A percentile compares a stretch with the other conserved stretches of the same genome.
phyloP scores from a whole-genome alignment of 2,329 filamentous ascomycete genomes.

The Sporothrix luriei region DNA sequence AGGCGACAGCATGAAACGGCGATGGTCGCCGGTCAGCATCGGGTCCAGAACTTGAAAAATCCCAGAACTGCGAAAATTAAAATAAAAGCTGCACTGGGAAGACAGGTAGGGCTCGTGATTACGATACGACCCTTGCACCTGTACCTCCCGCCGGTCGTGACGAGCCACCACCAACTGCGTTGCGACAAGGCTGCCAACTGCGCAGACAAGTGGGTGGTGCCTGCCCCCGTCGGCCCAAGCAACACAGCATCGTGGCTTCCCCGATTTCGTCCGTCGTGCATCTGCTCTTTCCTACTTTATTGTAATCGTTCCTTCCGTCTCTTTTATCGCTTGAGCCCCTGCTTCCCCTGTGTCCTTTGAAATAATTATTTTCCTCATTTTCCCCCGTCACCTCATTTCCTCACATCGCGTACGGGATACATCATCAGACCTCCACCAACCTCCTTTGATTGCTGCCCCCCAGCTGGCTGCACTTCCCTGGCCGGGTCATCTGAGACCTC shows the following conservation, averaged over 20 bases:
- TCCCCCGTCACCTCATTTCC: too few species aligned
- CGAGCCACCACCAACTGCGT: background rate
- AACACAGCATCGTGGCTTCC: background rate
- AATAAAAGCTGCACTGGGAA: too few species aligned
- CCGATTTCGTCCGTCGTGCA: background rate
- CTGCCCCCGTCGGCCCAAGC: background rate
- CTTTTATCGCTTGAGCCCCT: background rate
- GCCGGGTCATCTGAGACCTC: slow-evolving; percentile 20
- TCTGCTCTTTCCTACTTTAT: background rate
- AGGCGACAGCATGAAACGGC: background rate
- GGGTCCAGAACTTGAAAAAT: background rate
- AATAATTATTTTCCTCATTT: too few species aligned
- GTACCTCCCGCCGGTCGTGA: background rate
- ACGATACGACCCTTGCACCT: too few species aligned
- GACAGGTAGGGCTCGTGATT: too few species aligned
- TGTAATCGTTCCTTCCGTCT: background rate
- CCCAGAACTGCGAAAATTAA: background rate
- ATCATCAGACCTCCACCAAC: slow-evolving; percentile 15
- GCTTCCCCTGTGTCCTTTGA: background rate
- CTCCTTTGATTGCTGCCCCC: background rate
- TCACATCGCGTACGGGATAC: background rate
- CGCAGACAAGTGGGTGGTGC: slow-evolving; percentile 22
- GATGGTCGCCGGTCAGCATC: background rate
- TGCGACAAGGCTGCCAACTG: slow-evolving; percentile 25
- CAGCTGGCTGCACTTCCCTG: background rate